Evolutionary conservation across 2,329 filamentous ascomycete genomes (phyloP).

Genomic region (Ophiostoma ulmi): DNA sequence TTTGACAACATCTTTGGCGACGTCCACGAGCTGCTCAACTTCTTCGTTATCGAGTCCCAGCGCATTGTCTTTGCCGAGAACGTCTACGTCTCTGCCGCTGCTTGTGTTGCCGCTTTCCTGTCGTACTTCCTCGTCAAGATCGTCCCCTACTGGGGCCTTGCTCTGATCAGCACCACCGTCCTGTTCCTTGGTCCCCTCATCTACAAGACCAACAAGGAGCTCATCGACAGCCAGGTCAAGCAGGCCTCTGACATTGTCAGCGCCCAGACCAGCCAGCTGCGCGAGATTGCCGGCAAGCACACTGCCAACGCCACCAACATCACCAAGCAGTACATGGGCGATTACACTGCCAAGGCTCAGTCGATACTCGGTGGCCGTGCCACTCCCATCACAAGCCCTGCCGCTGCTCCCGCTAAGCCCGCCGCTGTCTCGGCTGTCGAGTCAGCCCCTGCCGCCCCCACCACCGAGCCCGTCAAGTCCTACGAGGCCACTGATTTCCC

Average conservation of each 20-base stretch:
- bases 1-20: slow-evolving; percentile 58
- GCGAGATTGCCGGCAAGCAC: slow-evolving; percentile 58
- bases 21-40: slow-evolving; percentile 64
- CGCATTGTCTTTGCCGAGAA: slow-evolving; percentile 66
- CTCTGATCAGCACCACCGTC: slow-evolving; percentile 54
- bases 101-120: slow-evolving; percentile 55
- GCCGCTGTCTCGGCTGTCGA: slow-evolving; percentile 15
- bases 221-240: slow-evolving; percentile 60
- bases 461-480: slow-evolving; percentile 30
- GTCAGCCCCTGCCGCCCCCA: slow-evolving; percentile 21
- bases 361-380: slow-evolving; percentile 52
- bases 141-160: slow-evolving; percentile 64
- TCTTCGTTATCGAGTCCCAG: slow-evolving; percentile 65
- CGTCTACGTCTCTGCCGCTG: slow-evolving; percentile 52
- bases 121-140: slow-evolving; percentile 66
- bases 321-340: slow-evolving; percentile 63
- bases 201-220: slow-evolving; percentile 63
- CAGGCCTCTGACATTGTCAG: slow-evolving; percentile 54
- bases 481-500: slow-evolving; percentile 47
- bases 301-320: slow-evolving; percentile 57
- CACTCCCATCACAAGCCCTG: slow-evolving; percentile 41
- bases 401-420: slow-evolving; percentile 29
- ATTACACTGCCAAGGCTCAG: slow-evolving; percentile 65
- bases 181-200: slow-evolving; percentile 59
- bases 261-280: slow-evolving; percentile 59